Conservation (phyloP, 768 basidiomycete genomes). For the Kwoniella sp. region DNA sequence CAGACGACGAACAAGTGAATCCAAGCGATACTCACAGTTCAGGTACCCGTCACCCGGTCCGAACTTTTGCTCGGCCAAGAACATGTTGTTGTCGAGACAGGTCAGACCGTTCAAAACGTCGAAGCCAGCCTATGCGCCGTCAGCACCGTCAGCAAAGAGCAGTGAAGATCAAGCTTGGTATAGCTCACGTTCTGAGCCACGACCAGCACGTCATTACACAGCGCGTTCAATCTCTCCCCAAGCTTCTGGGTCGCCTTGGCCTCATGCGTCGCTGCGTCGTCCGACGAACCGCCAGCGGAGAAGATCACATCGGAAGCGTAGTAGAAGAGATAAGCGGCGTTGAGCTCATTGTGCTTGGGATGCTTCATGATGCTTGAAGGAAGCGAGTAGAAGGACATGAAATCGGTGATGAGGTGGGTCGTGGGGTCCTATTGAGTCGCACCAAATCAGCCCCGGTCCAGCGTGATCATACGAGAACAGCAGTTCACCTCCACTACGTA, state of each 20-base stretch:
- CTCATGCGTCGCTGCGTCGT: slow-evolving; percentile 53
- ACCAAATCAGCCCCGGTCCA: not conserved
- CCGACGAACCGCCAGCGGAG: slow-evolving; percentile 42
- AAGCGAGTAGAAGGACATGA: slow-evolving; percentile 93
- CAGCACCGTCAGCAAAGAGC: too few relatives aligned
- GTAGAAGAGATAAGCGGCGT: slow-evolving; percentile 94
- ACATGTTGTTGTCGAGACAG: slow-evolving; percentile 82
- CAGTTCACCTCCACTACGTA: slow-evolving; percentile 86
- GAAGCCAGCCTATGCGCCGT: slow-evolving; percentile 66
- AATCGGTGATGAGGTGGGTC: slow-evolving; percentile 82
- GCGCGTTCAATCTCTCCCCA: slow-evolving; percentile 63
- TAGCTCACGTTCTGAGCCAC: slow-evolving; percentile 63
- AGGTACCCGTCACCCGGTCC: slow-evolving; percentile 87
- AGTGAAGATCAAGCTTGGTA: not conserved
- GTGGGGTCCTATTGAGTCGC: slow-evolving; percentile 64
- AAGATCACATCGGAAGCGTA: slow-evolving; percentile 81
- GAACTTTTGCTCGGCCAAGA: slow-evolving; percentile 86
- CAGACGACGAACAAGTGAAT: not conserved
- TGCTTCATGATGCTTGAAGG: slow-evolving; percentile 87
- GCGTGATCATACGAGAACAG: not conserved
- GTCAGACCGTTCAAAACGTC: slow-evolving; percentile 96
- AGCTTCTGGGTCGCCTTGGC: slow-evolving; percentile 60
- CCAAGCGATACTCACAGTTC: slow-evolving; percentile 55
- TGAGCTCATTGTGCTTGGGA: slow-evolving; percentile 64
- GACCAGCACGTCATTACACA: slow-evolving; percentile 75